A percentile compares a stretch with the other conserved stretches of the same genome.
Conservation (phyloP, 305 asterid species). For the Andrographis paniculata region DNA sequence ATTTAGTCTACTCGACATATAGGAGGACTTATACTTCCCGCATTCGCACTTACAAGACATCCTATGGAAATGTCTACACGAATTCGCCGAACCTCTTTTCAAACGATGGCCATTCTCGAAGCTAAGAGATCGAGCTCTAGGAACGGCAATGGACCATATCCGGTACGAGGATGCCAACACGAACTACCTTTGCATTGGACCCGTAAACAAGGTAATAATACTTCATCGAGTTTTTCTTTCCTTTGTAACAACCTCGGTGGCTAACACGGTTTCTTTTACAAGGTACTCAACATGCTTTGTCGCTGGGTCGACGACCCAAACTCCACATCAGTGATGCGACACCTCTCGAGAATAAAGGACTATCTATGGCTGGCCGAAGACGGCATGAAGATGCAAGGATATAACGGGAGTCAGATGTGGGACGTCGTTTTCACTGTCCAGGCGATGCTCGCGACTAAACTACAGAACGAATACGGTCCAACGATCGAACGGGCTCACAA, state of each 20-base stretch:
- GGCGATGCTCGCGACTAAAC: slow-evolving; percentile 34
- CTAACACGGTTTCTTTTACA: no score
- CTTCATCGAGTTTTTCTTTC: no score
- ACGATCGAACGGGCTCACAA: slow-evolving; percentile 35
- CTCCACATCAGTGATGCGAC: slow-evolving; percentile 24
- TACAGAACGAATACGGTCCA: slow-evolving; percentile 24
- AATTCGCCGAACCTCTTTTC: slow-evolving; percentile 43
- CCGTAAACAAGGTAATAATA: slow-evolving; percentile 47
- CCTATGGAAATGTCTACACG: slow-evolving; percentile 36
- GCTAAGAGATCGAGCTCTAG: slow-evolving; percentile 34
- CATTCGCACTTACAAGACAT: slow-evolving; percentile 41
- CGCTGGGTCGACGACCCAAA: slow-evolving; percentile 35
- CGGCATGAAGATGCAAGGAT: slow-evolving; percentile 62
- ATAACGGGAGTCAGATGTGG: slow-evolving; percentile 48
- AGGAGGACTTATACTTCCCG: slow-evolving; percentile 54
- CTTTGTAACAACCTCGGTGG: no score
- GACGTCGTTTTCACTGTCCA: slow-evolving; percentile 37
- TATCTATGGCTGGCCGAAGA: slow-evolving; percentile 52
- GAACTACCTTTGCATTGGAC: slow-evolving; percentile 44
- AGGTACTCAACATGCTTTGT: slow-evolving; percentile 47
- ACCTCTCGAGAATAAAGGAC: slow-evolving; percentile 39
- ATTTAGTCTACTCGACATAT: background rate
- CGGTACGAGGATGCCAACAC: slow-evolving; percentile 43
- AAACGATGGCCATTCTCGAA: slow-evolving; percentile 45
- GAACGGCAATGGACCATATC: slow-evolving; percentile 28